Percentiles rank a stretch among this genome's conserved stretches.
Conservation (phyloP, 306 rosid species). For the Lagenaria siceraria region DNA sequence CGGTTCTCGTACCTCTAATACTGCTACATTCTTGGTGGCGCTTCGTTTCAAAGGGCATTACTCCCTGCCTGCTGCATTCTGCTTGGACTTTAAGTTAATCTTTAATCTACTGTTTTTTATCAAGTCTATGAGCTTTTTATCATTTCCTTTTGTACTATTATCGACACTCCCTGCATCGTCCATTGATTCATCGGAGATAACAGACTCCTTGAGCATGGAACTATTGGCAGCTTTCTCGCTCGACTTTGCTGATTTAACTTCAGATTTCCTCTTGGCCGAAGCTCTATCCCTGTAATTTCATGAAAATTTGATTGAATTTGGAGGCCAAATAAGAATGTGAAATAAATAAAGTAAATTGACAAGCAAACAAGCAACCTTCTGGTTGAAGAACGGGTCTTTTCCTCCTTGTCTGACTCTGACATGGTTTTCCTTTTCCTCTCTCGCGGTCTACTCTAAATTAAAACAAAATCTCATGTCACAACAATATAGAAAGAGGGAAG, state of each 20-base stretch:
- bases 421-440: constrained; percentile 17
- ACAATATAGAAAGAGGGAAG: neutral
- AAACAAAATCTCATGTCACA: constrained; percentile 6
- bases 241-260: neutral
- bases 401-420: constrained; percentile 12
- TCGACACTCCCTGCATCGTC: neutral
- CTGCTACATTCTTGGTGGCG: neutral
- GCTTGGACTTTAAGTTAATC: neutral
- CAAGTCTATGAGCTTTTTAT: neutral
- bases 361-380: constrained; percentile 15
- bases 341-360: neutral
- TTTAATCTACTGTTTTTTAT: neutral
- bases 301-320: neutral
- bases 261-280: constrained; percentile 1
- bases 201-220: neutral
- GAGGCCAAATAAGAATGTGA: neutral
- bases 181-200: neutral
- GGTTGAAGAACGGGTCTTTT: constrained; percentile 12
- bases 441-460: constrained; percentile 26
- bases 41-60: neutral
- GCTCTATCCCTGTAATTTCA: neutral
- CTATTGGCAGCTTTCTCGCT: neutral
- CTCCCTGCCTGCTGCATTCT: neutral
- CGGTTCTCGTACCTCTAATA: neutral
- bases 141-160: neutral